These are phyloP conservation scores for Solanum hybrid DNA, from an alignment of 305 asterid species.

Conservation along the genomic window DNA sequence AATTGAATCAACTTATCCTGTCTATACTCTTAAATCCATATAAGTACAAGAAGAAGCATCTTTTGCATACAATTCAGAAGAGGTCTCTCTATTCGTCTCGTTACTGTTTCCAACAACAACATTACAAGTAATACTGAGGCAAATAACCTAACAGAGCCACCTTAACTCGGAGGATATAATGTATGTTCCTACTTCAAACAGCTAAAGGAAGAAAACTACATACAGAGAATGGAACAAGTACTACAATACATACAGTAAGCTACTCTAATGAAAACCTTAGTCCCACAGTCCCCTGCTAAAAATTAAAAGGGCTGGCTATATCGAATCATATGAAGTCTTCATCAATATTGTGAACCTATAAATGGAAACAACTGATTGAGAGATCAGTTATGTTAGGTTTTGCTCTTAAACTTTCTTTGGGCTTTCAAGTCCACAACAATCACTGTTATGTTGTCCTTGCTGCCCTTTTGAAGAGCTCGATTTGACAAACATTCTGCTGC, in stretches of 20 bases:
- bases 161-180: conserved; percentile 25
- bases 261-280: conserved; percentile 3
- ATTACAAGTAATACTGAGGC: neutral
- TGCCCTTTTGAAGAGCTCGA: conserved; percentile 81
- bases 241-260: conserved; percentile 7
- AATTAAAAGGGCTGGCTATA: conserved; percentile 13
- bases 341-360: conserved; percentile 10
- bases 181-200: conserved; percentile 17
- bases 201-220: conserved; percentile 11
- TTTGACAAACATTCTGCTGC: conserved; percentile 79
- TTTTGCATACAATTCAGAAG: neutral
- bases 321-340: conserved; percentile 13
- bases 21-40: neutral
- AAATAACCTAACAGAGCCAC: conserved; percentile 34
- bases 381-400: conserved; percentile 19
- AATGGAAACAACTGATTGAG: conserved; percentile 3
- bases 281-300: conserved; percentile 10
- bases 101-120: neutral
- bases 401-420: conserved; percentile 57
- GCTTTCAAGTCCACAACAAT: conserved; percentile 77
- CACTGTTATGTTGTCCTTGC: conserved; percentile 78
- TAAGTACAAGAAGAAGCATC: neutral
- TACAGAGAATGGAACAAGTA: neutral
- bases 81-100: neutral
- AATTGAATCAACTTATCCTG: neutral